Evolutionary conservation across 2,329 filamentous ascomycete genomes (phyloP).

Genomic region (Colletotrichum sp.): DNA sequence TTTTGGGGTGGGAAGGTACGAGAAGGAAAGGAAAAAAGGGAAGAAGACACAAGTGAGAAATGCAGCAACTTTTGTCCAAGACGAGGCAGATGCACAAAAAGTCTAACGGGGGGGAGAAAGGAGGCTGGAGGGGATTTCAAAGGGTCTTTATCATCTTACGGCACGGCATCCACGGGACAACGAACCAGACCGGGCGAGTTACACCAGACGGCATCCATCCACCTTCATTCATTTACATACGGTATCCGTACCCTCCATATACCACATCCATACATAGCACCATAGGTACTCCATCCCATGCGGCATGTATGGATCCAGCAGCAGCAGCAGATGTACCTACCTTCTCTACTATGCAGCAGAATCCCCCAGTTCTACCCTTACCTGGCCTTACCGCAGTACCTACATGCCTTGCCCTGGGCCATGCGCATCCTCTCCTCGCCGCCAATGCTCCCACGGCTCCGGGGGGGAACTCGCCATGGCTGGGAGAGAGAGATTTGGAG

Average conservation of each 20-base stretch:
- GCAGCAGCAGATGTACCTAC: neutral
- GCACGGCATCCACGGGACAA: constrained; percentile 11
- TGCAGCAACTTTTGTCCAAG: neutral
- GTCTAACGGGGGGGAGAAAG: neutral
- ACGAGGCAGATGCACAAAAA: constrained; percentile 5
- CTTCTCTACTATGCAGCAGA: neutral
- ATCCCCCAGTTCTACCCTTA: neutral
- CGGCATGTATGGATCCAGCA: neutral
- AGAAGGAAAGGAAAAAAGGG: neutral
- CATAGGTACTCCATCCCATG: neutral
- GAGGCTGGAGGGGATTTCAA: constrained; percentile 10
- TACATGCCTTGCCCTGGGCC: neutral
- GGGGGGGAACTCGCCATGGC: neutral
- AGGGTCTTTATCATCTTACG: constrained; percentile 18
- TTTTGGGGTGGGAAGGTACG: neutral
- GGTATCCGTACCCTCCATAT: neutral
- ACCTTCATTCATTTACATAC: neutral
- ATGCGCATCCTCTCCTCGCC: neutral
- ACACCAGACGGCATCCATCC: neutral
- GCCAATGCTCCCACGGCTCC: neutral
- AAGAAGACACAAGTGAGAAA: neutral
- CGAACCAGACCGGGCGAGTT: neutral
- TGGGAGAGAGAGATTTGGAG: constrained; percentile 2
- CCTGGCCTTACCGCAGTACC: neutral
- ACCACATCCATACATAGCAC: neutral